These are phyloP conservation scores for Prosopis cineraria DNA, from an alignment of 306 rosid genomes.

Conservation along the genomic window DNA sequence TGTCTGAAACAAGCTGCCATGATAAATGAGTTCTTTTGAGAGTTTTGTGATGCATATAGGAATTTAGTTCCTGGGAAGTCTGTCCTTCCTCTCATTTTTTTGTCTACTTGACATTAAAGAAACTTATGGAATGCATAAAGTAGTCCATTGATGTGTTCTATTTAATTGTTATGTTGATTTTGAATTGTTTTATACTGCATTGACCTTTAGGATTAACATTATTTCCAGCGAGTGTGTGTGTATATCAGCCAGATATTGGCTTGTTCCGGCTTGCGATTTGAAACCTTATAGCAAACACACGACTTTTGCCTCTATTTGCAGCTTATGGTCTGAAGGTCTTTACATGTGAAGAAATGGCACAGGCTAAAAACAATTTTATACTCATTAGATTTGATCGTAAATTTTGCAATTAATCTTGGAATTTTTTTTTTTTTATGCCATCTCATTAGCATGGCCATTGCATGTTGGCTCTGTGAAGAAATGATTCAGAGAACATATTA, in stretches of 20 bases:
- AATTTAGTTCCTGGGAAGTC: neutral
- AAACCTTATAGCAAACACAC: constrained; percentile 7
- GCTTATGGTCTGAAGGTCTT: constrained; percentile 64
- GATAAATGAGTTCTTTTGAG: neutral
- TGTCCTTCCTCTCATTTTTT: neutral
- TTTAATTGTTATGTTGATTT: neutral
- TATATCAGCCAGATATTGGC: neutral
- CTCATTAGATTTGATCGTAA: neutral
- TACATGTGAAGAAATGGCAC: constrained; percentile 55
- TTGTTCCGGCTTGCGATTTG: neutral
- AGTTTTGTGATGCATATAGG: neutral
- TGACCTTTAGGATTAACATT: neutral
- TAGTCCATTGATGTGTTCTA: neutral
- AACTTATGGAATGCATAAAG: neutral
- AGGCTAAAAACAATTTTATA: no score
- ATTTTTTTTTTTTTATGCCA: constrained; percentile 8
- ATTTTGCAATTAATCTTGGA: neutral
- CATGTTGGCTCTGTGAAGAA: constrained; percentile 7
- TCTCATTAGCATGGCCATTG: neutral
- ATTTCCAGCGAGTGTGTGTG: no score
- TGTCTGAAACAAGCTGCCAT: neutral
- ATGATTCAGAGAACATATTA: neutral
- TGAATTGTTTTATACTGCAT: neutral
- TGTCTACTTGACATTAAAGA: neutral
- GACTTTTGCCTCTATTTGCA: constrained; percentile 37